These are phyloP conservation scores for Russula virescens DNA, from an alignment of 768 basidiomycete genomes.

Conservation along the genomic window DNA sequence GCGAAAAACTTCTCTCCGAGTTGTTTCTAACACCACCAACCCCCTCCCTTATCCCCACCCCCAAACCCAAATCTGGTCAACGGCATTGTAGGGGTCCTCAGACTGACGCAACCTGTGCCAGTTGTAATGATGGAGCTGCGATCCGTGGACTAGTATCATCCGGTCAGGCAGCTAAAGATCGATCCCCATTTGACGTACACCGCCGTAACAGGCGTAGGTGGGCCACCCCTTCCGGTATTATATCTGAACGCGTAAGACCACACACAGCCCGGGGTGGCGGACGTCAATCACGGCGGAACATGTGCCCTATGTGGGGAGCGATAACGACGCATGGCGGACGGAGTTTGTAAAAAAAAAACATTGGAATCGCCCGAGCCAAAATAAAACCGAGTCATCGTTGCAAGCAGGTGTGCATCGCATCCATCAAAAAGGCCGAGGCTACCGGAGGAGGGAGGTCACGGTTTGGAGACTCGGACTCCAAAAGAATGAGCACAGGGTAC, in stretches of 20 bases:
- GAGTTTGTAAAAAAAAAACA: neutral
- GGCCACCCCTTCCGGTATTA: neutral
- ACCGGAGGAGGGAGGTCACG: neutral
- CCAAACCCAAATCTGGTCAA: neutral
- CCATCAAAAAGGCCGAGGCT: neutral
- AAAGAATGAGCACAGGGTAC: neutral
- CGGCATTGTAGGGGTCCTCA: neutral
- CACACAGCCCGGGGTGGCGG: conserved; percentile 1
- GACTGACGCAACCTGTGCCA: too few relatives aligned
- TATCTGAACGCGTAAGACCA: neutral
- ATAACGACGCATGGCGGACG: conserved; percentile 18
- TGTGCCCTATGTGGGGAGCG: conserved; percentile 2
- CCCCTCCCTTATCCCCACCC: neutral
- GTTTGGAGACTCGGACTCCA: neutral
- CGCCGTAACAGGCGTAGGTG: neutral
- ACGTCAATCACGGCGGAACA: neutral
- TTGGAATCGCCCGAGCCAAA: neutral
- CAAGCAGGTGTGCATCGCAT: neutral
- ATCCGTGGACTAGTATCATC: neutral
- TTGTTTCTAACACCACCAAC: too few relatives aligned
- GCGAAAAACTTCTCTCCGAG: neutral
- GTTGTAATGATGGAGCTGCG: neutral
- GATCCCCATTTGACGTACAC: conserved; percentile 14
- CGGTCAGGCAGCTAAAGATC: neutral
- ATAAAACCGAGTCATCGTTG: neutral